Evolutionary conservation across 2,329 filamentous ascomycete species (phyloP).

Genomic region (Ciborinia camelliae): DNA sequence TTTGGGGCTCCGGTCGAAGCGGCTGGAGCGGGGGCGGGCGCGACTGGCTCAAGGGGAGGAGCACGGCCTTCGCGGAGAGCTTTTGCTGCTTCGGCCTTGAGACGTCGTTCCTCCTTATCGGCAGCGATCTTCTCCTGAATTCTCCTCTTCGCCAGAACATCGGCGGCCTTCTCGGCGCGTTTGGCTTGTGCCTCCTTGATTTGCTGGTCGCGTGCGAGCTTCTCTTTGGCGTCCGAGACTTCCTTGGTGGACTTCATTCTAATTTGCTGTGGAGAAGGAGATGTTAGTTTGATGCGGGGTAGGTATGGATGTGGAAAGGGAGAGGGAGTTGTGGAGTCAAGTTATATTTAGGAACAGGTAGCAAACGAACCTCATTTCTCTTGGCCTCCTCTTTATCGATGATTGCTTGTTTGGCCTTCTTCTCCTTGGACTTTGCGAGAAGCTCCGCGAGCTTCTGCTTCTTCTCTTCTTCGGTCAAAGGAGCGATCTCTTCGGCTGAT

Average conservation of each 20-base stretch:
- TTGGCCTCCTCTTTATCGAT: slow-evolving; percentile 79
- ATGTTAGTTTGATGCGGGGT: not conserved
- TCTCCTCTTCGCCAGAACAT: slow-evolving; percentile 79
- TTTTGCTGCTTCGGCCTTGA: slow-evolving; percentile 82
- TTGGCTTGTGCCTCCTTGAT: slow-evolving; percentile 88
- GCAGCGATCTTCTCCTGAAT: slow-evolving; percentile 93
- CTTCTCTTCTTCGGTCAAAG: slow-evolving; percentile 90
- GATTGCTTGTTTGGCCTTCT: slow-evolving; percentile 63
- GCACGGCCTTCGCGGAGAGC: slow-evolving; percentile 76
- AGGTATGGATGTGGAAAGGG: slow-evolving; percentile 4
- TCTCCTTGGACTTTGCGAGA: slow-evolving; percentile 66
- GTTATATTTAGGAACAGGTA: not conserved
- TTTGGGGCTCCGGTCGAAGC: slow-evolving; percentile 43
- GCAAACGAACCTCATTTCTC: slow-evolving; percentile 68
- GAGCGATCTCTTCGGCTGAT: slow-evolving; percentile 86
- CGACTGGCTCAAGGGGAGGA: slow-evolving; percentile 39
- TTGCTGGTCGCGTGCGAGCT: slow-evolving; percentile 81
- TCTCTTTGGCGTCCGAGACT: slow-evolving; percentile 83
- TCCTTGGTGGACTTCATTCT: slow-evolving; percentile 88
- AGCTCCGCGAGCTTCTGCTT: slow-evolving; percentile 74
- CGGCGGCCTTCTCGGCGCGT: slow-evolving; percentile 80
- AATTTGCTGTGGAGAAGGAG: slow-evolving; percentile 50
- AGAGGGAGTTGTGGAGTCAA: not conserved
- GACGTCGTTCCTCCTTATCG: slow-evolving; percentile 83
- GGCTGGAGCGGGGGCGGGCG: slow-evolving; percentile 40